Evolutionary conservation across 352 stramenopile species (phyloP), one percentile per base, ranked within the genome.

Genomic region (Phytophthora nicotianae): DNA sequence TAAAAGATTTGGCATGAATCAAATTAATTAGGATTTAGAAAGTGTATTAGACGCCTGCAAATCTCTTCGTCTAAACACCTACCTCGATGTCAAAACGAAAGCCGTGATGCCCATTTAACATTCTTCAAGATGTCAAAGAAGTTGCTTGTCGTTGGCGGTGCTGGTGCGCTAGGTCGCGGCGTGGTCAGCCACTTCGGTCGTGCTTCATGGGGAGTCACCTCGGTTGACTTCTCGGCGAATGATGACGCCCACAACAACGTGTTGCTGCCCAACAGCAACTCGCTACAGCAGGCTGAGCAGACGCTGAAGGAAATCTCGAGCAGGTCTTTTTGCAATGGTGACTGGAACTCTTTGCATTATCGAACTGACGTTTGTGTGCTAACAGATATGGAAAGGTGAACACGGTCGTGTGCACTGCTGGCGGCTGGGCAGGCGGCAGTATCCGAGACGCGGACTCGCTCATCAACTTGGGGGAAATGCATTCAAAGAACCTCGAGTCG

Each of bases 401-500:
- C 54, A 86, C 83, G 0, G 80, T 96, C 2, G 79, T 96, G 27
- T 95, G 85, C 61, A 75, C 85, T 19, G 88, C 88, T 33, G 88
- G 88, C 14, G 88, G 88, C 5, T 95, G 86, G 88, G 81, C 83
- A 21, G 83, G 84, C 17, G 86, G 84, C 16, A 91, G 79, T 50
- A 89, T 94, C 61, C 81, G 77, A 23, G 77, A 89, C 37, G 54
- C 60, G 10, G 77, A 90, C 14, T 72, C 84, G 29, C 75, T 93
- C n/a, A 50, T 68, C 5, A 89, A 89, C 51, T 48, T 93, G 19
- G 56, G 73, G 1, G 70, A 90, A 29, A 91, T 95, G 82, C 79
- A 91, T 52, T 48, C 63, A 16, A 90, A 90, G 72, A 94, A 94
- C 62, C 85, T 86, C 46, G 82, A 94, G 56, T 95, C 86, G 6